Evolutionary conservation across 306 rosid species (phyloP).

Genomic region (Cicer chorassanicum): DNA sequence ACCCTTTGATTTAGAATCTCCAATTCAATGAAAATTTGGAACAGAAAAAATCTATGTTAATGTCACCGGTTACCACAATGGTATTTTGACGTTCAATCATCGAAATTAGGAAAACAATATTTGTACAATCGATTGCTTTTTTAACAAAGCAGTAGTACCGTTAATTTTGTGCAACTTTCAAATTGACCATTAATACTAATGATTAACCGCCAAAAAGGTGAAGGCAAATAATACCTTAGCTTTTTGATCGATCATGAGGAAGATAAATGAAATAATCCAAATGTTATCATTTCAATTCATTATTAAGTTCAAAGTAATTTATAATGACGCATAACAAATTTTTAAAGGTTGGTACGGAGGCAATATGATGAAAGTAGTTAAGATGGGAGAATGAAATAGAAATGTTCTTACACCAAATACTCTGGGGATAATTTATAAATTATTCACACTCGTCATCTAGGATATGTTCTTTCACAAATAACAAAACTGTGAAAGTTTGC

Average conservation of each 20-base stretch:
- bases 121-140: not conserved
- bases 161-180: conserved; percentile 38
- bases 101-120: not conserved
- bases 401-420: too few relatives aligned
- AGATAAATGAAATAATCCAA: conserved; percentile 44
- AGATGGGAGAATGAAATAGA: conserved; percentile 20
- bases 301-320: conserved; percentile 49
- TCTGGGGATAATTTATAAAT: too few relatives aligned
- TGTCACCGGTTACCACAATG: not conserved
- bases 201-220: conserved; percentile 38
- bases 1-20: too few relatives aligned
- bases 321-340: conserved; percentile 37
- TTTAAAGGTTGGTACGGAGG: conserved; percentile 29
- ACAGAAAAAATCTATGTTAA: not conserved
- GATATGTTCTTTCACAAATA: too few relatives aligned
- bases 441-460: too few relatives aligned
- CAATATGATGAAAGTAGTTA: conserved; percentile 46
- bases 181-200: conserved; percentile 42
- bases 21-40: not conserved
- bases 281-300: conserved; percentile 39
- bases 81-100: not conserved
- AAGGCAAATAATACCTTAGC: conserved; percentile 26
- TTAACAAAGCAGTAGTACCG: conserved; percentile 14
- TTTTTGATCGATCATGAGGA: conserved; percentile 42
- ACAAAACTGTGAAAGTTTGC: too few relatives aligned